Percentiles rank a stretch among this genome's conserved stretches.
Evolutionary conservation across 139 green algal genomes (phyloP).

Genomic region (Tetraselmis striata): DNA sequence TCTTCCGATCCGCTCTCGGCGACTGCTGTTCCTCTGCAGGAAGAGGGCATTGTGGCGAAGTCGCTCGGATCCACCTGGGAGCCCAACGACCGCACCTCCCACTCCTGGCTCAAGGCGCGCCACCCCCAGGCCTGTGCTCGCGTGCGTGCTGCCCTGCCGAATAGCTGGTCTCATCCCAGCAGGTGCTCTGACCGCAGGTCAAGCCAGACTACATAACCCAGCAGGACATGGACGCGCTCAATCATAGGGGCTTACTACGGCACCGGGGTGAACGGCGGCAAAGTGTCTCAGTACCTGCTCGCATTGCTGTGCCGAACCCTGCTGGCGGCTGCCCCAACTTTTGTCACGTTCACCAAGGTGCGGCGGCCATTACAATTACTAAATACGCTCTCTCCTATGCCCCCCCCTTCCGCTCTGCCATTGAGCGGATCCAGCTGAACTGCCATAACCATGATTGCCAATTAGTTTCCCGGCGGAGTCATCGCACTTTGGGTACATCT

Average conservation of each 20-base stretch:
- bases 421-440: too few species aligned
- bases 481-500: too few species aligned
- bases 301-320: constrained; percentile 31
- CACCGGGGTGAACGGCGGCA: constrained; percentile 20
- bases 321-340: constrained; percentile 9
- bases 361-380: too few species aligned
- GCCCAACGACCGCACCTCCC: constrained; percentile 51
- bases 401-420: too few species aligned
- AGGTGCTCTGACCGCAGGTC: constrained; percentile 22
- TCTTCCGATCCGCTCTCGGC: too few species aligned
- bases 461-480: too few species aligned
- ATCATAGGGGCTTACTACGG: constrained; percentile 62
- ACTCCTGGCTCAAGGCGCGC: constrained; percentile 51
- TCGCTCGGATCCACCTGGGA: constrained; percentile 56
- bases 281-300: constrained; percentile 62
- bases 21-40: too few species aligned
- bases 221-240: constrained; percentile 63
- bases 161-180: too few species aligned
- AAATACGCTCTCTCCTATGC: too few species aligned
- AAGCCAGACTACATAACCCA: constrained; percentile 64
- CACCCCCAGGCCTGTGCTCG: neutral
- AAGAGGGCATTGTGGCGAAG: constrained; percentile 86
- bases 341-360: constrained; percentile 42
- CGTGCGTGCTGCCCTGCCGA: neutral
- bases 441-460: too few species aligned